Conservation (phyloP, 257 asterid genomes). For the Solanum sitiens region DNA sequence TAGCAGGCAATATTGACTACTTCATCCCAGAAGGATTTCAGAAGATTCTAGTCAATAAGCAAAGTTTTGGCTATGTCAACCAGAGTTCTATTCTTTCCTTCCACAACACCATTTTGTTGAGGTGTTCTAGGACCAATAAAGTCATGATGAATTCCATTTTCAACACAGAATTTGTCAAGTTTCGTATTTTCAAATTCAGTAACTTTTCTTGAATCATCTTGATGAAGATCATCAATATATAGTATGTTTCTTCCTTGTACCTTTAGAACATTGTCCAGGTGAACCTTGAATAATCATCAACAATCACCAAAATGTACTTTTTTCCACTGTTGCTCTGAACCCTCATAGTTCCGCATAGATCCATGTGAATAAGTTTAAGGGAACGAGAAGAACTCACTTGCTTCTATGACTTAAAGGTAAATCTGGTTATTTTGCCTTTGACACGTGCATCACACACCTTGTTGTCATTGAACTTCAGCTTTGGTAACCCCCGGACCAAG, state of each 20-base stretch:
- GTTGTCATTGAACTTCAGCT: too few species aligned
- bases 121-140: neutral
- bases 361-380: neutral
- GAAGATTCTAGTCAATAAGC: neutral
- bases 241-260: too few species aligned
- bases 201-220: neutral
- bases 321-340: too few species aligned
- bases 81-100: neutral
- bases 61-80: neutral
- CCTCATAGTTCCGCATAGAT: too few species aligned
- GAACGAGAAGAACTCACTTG: neutral
- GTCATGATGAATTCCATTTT: neutral
- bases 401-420: too few species aligned
- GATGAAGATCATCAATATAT: neutral
- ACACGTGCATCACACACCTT: too few species aligned
- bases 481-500: too few species aligned
- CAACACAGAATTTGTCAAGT: neutral
- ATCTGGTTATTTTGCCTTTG: too few species aligned
- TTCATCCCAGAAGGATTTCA: neutral
- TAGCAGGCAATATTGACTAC: neutral
- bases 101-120: neutral
- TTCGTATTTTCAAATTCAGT: neutral
- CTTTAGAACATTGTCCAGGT: too few species aligned
- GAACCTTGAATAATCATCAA: too few species aligned
- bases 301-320: too few species aligned